Conservation (phyloP, 2,329 filamentous ascomycete genomes). For the Zymoseptoria passerinii region DNA sequence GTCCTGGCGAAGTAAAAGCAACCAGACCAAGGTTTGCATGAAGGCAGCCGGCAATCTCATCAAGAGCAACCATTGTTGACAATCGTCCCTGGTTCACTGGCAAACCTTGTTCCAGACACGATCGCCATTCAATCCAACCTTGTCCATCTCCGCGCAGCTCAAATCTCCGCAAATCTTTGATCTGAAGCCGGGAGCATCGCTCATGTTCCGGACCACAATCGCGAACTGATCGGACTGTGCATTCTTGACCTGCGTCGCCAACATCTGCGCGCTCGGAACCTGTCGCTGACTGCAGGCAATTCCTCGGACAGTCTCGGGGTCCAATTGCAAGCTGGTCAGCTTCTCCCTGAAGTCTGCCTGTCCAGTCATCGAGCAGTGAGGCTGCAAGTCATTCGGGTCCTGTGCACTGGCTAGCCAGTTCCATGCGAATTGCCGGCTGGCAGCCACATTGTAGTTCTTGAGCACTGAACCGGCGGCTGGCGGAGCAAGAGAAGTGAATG, state of each 20-base stretch:
- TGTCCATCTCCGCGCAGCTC: constrained; percentile 13
- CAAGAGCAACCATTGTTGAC: background rate
- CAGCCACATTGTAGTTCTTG: constrained; percentile 11
- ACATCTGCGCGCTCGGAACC: constrained; percentile 8
- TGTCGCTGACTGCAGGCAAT: constrained; percentile 16
- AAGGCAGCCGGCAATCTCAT: background rate
- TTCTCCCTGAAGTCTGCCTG: background rate
- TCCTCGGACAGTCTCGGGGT: constrained; percentile 12
- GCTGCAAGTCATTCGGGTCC: constrained; percentile 7
- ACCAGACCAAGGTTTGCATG: background rate
- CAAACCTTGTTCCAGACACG: constrained; percentile 13
- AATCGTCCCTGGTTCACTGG: background rate
- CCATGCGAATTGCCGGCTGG: constrained; percentile 16
- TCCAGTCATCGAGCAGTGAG: constrained; percentile 9
- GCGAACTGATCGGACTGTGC: constrained; percentile 15
- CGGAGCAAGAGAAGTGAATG: constrained; percentile 6
- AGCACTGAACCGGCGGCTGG: constrained; percentile 7
- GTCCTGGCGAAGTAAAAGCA: background rate
- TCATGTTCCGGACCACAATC: constrained; percentile 15
- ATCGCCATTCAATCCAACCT: constrained; percentile 18
- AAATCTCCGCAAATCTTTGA: constrained; percentile 17
- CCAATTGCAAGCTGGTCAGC: constrained; percentile 12
- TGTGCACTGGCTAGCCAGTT: constrained; percentile 13
- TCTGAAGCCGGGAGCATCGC: constrained; percentile 13
- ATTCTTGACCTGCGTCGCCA: constrained; percentile 8